These are phyloP conservation scores for Ehretia macrophylla DNA, from an alignment of 257 asterid genomes.

Conservation along the genomic window DNA sequence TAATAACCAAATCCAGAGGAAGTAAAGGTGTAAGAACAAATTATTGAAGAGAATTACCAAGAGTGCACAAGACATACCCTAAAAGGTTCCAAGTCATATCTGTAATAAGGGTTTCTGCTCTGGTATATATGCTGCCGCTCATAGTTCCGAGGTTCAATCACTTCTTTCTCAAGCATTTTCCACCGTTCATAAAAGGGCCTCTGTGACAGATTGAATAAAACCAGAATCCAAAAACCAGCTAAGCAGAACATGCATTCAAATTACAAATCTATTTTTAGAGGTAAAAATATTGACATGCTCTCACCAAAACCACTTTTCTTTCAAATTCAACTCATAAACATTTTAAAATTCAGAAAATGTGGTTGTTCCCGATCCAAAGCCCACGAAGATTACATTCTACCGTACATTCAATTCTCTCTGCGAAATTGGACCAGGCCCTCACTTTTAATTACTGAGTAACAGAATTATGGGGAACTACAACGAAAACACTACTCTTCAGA, in stretches of 20 bases:
- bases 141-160: slow-evolving; percentile 76
- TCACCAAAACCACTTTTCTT: too few species aligned
- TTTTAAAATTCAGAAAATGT: too few species aligned
- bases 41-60: not conserved
- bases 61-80: slow-evolving; percentile 45
- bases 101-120: slow-evolving; percentile 62
- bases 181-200: slow-evolving; percentile 92
- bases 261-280: too few species aligned
- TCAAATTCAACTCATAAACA: too few species aligned
- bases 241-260: not conserved
- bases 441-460: too few species aligned
- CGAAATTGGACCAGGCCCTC: too few species aligned
- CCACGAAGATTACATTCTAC: too few species aligned
- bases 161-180: slow-evolving; percentile 94
- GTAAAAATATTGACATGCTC: too few species aligned
- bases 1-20: slow-evolving; percentile 21
- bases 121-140: slow-evolving; percentile 64
- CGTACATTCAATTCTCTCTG: too few species aligned
- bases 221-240: slow-evolving; percentile 1
- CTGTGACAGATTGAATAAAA: slow-evolving; percentile 34
- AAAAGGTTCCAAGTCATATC: slow-evolving; percentile 95
- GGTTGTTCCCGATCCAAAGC: too few species aligned
- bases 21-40: not conserved
- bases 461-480: too few species aligned
- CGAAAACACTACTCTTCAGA: too few species aligned